These are phyloP conservation scores for Gnomoniopsis smithogilvyi DNA, from an alignment of 2,329 filamentous ascomycete species.

Conservation along the genomic window DNA sequence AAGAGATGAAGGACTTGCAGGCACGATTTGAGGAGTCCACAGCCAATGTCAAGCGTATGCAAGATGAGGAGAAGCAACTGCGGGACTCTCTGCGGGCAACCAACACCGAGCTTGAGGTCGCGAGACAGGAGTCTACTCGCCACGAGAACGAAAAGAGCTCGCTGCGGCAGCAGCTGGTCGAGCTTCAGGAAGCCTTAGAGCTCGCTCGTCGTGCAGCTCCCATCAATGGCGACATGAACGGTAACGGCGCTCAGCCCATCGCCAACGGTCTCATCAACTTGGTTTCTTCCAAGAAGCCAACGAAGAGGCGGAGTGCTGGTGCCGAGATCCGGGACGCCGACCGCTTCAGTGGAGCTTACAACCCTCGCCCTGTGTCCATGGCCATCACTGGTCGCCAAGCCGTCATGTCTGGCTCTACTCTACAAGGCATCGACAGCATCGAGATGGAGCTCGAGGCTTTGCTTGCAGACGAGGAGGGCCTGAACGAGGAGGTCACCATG, in stretches of 20 bases:
- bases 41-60: slow-evolving; percentile 85
- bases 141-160: slow-evolving; percentile 83
- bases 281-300: slow-evolving; percentile 86
- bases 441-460: slow-evolving; percentile 93
- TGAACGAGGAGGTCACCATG: slow-evolving; percentile 96
- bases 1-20: slow-evolving; percentile 92
- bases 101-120: slow-evolving; percentile 75
- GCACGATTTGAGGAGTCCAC: slow-evolving; percentile 86
- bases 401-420: slow-evolving; percentile 66
- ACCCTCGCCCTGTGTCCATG: slow-evolving; percentile 95
- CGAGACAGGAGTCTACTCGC: slow-evolving; percentile 69
- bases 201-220: slow-evolving; percentile 76
- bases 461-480: slow-evolving; percentile 88
- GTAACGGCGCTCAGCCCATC: slow-evolving; percentile 48
- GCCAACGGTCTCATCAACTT: slow-evolving; percentile 88
- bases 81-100: slow-evolving; percentile 78
- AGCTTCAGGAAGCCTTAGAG: slow-evolving; percentile 90
- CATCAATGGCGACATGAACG: slow-evolving; percentile 70
- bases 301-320: slow-evolving; percentile 88
- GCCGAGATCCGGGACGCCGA: slow-evolving; percentile 82
- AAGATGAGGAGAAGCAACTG: slow-evolving; percentile 87
- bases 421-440: slow-evolving; percentile 82
- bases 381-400: slow-evolving; percentile 73
- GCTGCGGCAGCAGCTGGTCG: slow-evolving; percentile 81
- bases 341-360: slow-evolving; percentile 88